Evolutionary conservation across 208 protist species (phyloP).

Genomic region (Novymonas esmeraldas): DNA sequence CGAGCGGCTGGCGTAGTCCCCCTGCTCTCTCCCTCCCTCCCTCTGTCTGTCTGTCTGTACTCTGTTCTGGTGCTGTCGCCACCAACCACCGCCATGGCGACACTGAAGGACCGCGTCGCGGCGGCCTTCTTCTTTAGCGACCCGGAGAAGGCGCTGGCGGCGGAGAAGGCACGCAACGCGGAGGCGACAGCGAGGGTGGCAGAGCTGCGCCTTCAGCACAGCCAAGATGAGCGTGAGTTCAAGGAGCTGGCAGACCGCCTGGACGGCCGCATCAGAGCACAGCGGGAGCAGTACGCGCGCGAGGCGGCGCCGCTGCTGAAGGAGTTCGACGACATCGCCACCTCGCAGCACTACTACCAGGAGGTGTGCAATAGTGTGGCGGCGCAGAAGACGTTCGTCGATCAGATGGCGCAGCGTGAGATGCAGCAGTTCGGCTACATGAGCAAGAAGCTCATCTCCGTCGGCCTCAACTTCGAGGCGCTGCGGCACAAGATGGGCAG

Average conservation of each 20-base stretch:
- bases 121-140: slow-evolving; percentile 56
- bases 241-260: slow-evolving; percentile 30
- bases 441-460: slow-evolving; percentile 88
- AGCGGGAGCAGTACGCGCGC: slow-evolving; percentile 52
- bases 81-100: slow-evolving; percentile 45
- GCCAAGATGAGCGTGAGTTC: slow-evolving; percentile 44
- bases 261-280: slow-evolving; percentile 51
- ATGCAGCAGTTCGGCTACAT: slow-evolving; percentile 79
- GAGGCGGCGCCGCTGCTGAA: slow-evolving; percentile 61
- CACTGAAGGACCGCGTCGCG: slow-evolving; percentile 31
- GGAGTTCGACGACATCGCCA: slow-evolving; percentile 78
- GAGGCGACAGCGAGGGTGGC: slow-evolving; percentile 56
- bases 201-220: slow-evolving; percentile 37
- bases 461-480: slow-evolving; percentile 78
- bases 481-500: slow-evolving; percentile 41
- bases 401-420: slow-evolving; percentile 64
- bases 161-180: slow-evolving; percentile 75
- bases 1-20: too few species aligned
- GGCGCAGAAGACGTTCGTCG: slow-evolving; percentile 52
- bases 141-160: slow-evolving; percentile 56
- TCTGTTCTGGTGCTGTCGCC: too few species aligned
- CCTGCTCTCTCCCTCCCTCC: too few species aligned
- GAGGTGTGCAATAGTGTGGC: slow-evolving; percentile 54
- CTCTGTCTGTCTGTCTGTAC: too few species aligned
- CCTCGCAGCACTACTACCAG: slow-evolving; percentile 85